A percentile compares a stretch with the other conserved stretches of the same genome.
These are phyloP conservation scores for Eimeria sp. DNA, from an alignment of 169 alveolate species.

Conservation along the genomic window DNA sequence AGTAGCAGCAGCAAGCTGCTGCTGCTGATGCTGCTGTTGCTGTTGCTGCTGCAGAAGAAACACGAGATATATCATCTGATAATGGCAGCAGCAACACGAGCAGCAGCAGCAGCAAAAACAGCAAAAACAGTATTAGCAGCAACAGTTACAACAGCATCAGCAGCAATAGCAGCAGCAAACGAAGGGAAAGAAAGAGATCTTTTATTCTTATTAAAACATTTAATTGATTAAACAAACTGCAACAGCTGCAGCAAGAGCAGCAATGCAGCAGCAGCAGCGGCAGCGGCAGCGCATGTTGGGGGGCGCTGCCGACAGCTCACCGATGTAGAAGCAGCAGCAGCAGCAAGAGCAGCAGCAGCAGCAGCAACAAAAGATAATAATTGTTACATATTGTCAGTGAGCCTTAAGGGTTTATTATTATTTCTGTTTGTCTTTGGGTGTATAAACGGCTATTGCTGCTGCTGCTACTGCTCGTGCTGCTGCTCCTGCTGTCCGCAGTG, in stretches of 20 bases:
- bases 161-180: constrained; percentile 34
- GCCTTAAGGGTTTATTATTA: background rate
- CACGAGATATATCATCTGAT: background rate
- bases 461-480: constrained; percentile 22
- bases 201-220: background rate
- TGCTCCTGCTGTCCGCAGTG: no score
- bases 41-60: background rate
- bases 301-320: background rate
- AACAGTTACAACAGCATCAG: background rate
- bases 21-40: no score
- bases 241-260: background rate
- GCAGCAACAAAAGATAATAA: background rate
- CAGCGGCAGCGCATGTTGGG: background rate
- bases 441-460: background rate
- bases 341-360: background rate
- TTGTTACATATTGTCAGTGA: background rate
- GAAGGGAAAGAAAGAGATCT: no score
- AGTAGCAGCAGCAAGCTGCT: no score
- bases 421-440: background rate
- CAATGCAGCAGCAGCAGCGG: constrained; percentile 27
- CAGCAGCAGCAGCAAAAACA: no score
- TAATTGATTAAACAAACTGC: background rate
- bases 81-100: no score
- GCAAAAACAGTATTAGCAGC: background rate
- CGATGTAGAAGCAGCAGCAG: background rate